A percentile compares a stretch with the other conserved stretches of the same genome.
Conservation (phyloP, 768 basidiomycete genomes). For the Strobilomyces dryophilus region DNA sequence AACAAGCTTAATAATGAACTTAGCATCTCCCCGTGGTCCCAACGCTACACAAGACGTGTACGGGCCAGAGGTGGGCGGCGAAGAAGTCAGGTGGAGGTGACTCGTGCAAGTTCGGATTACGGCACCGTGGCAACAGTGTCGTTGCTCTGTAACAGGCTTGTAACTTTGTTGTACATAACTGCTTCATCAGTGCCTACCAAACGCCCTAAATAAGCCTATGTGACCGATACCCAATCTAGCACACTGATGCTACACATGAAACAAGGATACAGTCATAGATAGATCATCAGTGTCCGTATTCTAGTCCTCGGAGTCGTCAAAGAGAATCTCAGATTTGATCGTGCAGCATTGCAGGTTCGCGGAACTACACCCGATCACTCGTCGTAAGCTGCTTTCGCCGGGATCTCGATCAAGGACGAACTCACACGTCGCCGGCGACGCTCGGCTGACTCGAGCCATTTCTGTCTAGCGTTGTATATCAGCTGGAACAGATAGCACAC, state of each 20-base stretch:
- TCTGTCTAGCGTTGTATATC: not conserved
- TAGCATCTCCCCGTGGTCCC: conserved; percentile 16
- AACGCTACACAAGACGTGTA: not conserved
- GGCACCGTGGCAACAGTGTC: no score
- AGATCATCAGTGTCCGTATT: not conserved
- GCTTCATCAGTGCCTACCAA: no score
- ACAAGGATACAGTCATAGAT: not conserved
- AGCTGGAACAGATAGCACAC: conserved; percentile 6
- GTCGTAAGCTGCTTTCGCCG: not conserved
- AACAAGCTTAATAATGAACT: conserved; percentile 6
- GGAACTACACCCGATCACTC: not conserved
- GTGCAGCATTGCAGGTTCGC: not conserved
- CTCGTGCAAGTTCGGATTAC: no score
- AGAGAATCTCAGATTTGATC: not conserved
- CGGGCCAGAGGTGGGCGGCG: not conserved
- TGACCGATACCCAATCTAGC: not conserved
- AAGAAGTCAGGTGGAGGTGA: no score
- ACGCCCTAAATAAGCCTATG: not conserved
- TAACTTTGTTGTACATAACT: no score
- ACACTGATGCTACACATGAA: conserved; percentile 3
- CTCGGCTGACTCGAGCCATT: not conserved
- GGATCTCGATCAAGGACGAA: not conserved
- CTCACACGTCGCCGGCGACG: conserved; percentile 3
- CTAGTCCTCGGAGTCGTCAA: not conserved
- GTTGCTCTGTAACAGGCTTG: no score